Conservation (phyloP, 768 basidiomycete species). For the Crassisporium funariophilum region DNA sequence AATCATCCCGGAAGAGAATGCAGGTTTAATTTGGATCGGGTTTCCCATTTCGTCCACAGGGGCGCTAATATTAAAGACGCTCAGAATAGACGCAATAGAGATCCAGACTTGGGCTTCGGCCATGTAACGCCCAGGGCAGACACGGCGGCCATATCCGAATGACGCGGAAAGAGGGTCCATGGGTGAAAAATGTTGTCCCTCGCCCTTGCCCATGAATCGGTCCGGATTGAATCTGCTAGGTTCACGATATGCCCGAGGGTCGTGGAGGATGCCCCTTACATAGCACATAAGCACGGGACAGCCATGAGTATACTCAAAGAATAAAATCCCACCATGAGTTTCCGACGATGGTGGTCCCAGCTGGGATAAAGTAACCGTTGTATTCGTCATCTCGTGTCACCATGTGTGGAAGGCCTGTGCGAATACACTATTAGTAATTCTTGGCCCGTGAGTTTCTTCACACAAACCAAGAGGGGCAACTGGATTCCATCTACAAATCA, state of each 20-base stretch:
- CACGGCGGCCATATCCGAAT: conserved; percentile 47
- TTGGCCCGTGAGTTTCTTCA: no score
- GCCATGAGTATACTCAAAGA: no score
- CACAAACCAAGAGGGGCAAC: conserved; percentile 18
- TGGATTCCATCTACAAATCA: conserved; percentile 10
- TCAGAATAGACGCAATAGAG: conserved; percentile 44
- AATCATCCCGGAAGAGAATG: conserved; percentile 46
- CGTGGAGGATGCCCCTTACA: conserved; percentile 56
- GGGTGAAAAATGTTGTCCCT: conserved; percentile 31
- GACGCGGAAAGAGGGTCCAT: conserved; percentile 36
- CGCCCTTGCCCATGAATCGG: conserved; percentile 38
- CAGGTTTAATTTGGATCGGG: conserved; percentile 30
- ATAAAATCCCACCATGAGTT: conserved; percentile 30
- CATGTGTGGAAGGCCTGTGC: conserved; percentile 25
- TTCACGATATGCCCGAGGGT: conserved; percentile 45
- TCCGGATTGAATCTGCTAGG: conserved; percentile 53
- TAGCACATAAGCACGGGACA: no score
- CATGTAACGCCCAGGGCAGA: conserved; percentile 51
- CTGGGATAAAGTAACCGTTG: conserved; percentile 30
- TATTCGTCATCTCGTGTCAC: conserved; percentile 29
- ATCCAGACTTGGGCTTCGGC: conserved; percentile 49
- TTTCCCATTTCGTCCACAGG: conserved; percentile 38
- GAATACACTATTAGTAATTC: not conserved
- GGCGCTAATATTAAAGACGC: conserved; percentile 41
- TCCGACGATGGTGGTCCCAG: conserved; percentile 31